Conservation (phyloP, 2,329 filamentous ascomycete genomes). For the Chaetomiaceae sp. region DNA sequence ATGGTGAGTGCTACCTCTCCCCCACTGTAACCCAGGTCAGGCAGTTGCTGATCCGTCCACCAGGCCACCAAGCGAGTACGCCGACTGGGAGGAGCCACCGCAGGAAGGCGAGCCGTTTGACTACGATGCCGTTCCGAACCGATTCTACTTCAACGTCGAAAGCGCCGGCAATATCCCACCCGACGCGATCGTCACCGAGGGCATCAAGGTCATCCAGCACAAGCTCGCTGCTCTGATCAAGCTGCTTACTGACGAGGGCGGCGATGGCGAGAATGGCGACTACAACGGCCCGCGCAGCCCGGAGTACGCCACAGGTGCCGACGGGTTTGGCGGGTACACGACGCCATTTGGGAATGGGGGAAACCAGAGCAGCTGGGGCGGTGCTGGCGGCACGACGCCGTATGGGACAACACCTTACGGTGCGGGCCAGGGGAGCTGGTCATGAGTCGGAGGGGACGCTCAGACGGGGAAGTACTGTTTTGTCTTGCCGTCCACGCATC, state of each 20-base stretch:
- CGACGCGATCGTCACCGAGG: slow-evolving; percentile 80
- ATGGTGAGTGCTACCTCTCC: slow-evolving; percentile 56
- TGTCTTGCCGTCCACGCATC: too few relatives aligned
- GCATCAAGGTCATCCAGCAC: slow-evolving; percentile 80
- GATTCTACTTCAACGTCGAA: slow-evolving; percentile 94
- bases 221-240: slow-evolving; percentile 73
- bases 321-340: slow-evolving; percentile 55
- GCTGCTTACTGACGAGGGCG: slow-evolving; percentile 44
- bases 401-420: slow-evolving; percentile 43
- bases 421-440: slow-evolving; percentile 47
- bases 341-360: slow-evolving; percentile 57
- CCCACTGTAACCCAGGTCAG: too few relatives aligned
- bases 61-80: slow-evolving; percentile 77
- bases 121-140: slow-evolving; percentile 75
- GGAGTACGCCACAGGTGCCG: slow-evolving; percentile 54
- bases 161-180: slow-evolving; percentile 81
- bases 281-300: slow-evolving; percentile 62
- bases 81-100: slow-evolving; percentile 69
- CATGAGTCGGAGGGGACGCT: slow-evolving; percentile 25
- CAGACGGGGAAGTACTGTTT: not conserved
- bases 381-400: slow-evolving; percentile 42
- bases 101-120: slow-evolving; percentile 83
- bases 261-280: slow-evolving; percentile 37
- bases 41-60: slow-evolving; percentile 22
- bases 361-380: slow-evolving; percentile 60